Conservation (phyloP, 306 rosid species). For the Medicago arabica region DNA sequence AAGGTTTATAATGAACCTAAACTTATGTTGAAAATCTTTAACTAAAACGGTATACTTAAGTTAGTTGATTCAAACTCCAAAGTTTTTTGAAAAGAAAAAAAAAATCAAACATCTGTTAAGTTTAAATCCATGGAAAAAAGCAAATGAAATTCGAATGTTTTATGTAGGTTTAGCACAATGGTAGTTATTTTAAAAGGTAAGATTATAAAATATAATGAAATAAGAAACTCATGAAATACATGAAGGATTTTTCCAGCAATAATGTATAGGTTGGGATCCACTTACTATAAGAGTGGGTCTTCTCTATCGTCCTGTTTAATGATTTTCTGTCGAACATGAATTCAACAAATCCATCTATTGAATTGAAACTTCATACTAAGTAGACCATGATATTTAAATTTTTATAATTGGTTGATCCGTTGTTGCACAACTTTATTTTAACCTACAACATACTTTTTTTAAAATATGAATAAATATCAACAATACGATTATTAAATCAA, state of each 20-base stretch:
- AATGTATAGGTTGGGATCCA: not conserved
- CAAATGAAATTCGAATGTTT: not conserved
- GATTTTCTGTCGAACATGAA: not conserved
- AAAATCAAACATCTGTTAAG: not conserved
- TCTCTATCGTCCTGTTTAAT: not conserved
- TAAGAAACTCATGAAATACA: not conserved
- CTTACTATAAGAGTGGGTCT: not conserved
- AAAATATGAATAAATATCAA: not conserved
- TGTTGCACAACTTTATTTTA: not conserved
- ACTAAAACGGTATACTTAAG: not conserved
- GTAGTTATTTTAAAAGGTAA: not conserved
- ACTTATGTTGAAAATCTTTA: not conserved
- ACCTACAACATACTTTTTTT: not conserved
- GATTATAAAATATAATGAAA: not conserved
- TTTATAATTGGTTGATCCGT: not conserved
- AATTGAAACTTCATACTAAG: not conserved
- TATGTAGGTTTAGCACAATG: too few relatives aligned
- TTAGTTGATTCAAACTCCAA: not conserved
- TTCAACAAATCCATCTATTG: not conserved
- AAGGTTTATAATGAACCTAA: not conserved
- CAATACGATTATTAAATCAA: not conserved
- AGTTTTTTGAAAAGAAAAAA: not conserved
- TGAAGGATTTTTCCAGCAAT: not conserved
- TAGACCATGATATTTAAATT: not conserved
- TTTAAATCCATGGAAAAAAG: conserved; percentile 13